Conservation (phyloP, 257 asterid species). For the Solanum commersonii region DNA sequence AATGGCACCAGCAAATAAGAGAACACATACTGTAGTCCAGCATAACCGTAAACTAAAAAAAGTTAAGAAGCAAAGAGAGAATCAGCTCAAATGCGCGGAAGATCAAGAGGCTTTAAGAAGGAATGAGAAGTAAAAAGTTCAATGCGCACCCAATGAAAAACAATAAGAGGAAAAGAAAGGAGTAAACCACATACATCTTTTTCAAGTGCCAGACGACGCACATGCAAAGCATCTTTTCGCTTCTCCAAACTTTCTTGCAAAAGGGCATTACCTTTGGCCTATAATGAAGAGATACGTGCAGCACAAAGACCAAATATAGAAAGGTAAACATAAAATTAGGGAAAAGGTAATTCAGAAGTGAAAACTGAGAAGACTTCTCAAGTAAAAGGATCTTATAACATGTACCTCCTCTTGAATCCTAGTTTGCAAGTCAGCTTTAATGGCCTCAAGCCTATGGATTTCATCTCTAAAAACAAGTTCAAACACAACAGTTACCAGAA, state of each 20-base stretch:
- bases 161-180: not conserved
- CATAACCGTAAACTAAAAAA: not conserved
- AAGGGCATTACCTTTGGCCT: slow-evolving; percentile 49
- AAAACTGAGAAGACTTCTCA: not conserved
- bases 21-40: not conserved
- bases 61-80: not conserved
- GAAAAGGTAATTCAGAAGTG: not conserved
- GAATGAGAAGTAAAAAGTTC: not conserved
- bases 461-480: slow-evolving; percentile 45
- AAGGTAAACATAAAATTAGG: not conserved
- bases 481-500: not conserved
- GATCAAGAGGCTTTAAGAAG: not conserved
- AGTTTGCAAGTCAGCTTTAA: slow-evolving; percentile 50
- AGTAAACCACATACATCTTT: slow-evolving; percentile 52
- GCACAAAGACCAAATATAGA: slow-evolving; percentile 4
- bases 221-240: slow-evolving; percentile 58
- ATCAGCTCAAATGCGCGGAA: not conserved
- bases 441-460: slow-evolving; percentile 50
- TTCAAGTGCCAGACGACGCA: slow-evolving; percentile 75
- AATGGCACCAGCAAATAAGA: not conserved
- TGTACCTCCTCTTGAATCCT: slow-evolving; percentile 61
- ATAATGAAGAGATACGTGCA: slow-evolving; percentile 4
- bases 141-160: not conserved
- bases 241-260: slow-evolving; percentile 53
- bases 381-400: not conserved